Base-by-base conservation (phyloP, 176 grass and related monocot species). In the Avena eriantha region DNA sequence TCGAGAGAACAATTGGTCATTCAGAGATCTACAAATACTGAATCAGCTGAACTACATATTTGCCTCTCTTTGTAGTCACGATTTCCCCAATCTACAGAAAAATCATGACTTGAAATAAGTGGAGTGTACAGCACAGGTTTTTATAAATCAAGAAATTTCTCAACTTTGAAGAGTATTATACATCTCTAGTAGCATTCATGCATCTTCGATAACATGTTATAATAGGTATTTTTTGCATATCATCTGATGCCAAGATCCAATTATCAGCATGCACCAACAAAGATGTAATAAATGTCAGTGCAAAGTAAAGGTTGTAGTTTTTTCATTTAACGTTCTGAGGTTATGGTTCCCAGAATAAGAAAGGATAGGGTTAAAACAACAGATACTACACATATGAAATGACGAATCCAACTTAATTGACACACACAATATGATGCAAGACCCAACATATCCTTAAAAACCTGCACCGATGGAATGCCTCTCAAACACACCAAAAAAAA, bases 31-130 rank as follows among this genome's bases (percentile, higher is more conserved):
- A 99, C 78, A 96, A 68, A 89, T 99, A 99, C 12, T 16, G 74
- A 83, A 99, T 91, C 80, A 99, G 86, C 90, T 99, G 92, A 75
- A 96, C 80, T 9, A 89, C 88, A 73, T 93, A 96, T 91, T 94
- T 96, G 80, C 94, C 94, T 93, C 96, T 99, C 81, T 87, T 90
- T 12, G 94, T 96, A 45, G 86, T 88, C 31, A 82, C 79, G 21
- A 99, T 92, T 78, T 99, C 92, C 21, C 92, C 97, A 82, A 99
- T 96, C 94, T 99, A 80, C 19, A 89, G 73, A 88, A 82, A 56
- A 67, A 34, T 69, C 58, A 73, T 17, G 34, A 75, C 43, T 77
- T 84, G 1, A 54, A 84, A 49, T 31, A 69, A 85, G 14, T 24
- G 17, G 14, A 85, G 9, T 17, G 59, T 47, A 73, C 39, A 24